phyloP scores from a whole-genome alignment of 108 stramenopile genomes.

The Phaeodactylum tricornutum region DNA sequence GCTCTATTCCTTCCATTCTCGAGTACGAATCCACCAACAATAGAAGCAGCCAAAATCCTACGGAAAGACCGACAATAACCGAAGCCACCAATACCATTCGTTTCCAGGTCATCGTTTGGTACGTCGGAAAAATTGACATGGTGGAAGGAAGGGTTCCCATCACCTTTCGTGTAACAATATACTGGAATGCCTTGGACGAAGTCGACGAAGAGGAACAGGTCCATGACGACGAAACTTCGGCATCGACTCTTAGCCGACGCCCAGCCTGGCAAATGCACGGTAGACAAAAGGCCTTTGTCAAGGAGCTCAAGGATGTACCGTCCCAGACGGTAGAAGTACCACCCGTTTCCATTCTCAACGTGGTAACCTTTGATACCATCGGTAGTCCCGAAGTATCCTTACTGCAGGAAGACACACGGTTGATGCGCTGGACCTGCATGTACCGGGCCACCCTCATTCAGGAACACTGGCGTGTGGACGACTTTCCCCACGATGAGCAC shows the following conservation, averaged over 20 bases:
- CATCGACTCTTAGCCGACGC: no score
- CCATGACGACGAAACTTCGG: no score
- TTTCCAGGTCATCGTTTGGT: conserved; percentile 40
- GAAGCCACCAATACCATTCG: no score
- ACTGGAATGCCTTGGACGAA: no score
- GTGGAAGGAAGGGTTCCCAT: conserved; percentile 19
- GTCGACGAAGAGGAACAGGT: no score
- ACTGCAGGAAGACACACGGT: conserved; percentile 8
- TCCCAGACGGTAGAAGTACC: conserved; percentile 24
- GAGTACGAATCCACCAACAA: no score
- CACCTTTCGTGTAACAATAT: conserved; percentile 39
- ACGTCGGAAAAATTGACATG: conserved; percentile 26
- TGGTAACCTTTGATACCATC: conserved; percentile 26
- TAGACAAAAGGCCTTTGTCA: conserved; percentile 11
- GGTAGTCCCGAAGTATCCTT: conserved; percentile 28
- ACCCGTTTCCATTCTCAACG: conserved; percentile 45
- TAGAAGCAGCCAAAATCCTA: no score
- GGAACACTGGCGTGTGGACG: conserved; percentile 24
- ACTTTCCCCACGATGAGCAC: conserved; percentile 51
- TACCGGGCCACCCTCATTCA: conserved; percentile 34
- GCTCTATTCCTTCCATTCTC: no score
- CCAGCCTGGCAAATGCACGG: conserved; percentile 18
- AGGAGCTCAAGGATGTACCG: background rate
- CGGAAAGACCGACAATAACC: no score
- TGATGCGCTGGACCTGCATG: background rate